Conservation (phyloP, 495 filamentous ascomycete genomes). For the Penicillium arizonense region DNA sequence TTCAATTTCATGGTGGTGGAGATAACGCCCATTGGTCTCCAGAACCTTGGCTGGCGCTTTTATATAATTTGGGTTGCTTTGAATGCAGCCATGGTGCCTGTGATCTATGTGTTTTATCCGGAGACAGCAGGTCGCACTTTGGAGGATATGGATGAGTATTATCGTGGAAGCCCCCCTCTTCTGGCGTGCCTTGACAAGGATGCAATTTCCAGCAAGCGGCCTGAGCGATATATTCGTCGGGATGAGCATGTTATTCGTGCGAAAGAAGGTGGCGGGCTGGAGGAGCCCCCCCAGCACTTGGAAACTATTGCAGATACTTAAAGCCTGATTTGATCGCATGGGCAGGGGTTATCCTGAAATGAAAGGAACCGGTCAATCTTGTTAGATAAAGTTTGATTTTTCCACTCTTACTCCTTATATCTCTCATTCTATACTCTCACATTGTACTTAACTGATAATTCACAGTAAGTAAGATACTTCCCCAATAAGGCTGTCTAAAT, state of each 20-base stretch:
- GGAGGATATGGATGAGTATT: slow-evolving; percentile 28
- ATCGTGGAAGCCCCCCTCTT: slow-evolving; percentile 7
- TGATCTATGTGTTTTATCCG: slow-evolving; percentile 56
- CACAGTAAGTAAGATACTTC: too few relatives aligned
- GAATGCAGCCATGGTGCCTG: slow-evolving; percentile 19
- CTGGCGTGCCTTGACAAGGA: slow-evolving; percentile 14
- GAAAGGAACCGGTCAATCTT: too few relatives aligned
- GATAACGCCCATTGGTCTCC: slow-evolving; percentile 51
- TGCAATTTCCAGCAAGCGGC: slow-evolving; percentile 5
- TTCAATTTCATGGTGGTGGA: slow-evolving; percentile 63
- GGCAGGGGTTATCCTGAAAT: too few relatives aligned
- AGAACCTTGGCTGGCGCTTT: slow-evolving; percentile 20
- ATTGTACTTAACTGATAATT: too few relatives aligned
- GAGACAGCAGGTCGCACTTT: slow-evolving; percentile 36
- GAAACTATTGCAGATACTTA: too few relatives aligned
- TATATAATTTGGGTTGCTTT: slow-evolving; percentile 29
- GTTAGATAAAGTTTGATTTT: too few relatives aligned
- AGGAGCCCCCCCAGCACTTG: too few relatives aligned
- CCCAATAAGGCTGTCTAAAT: too few relatives aligned
- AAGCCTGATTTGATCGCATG: too few relatives aligned
- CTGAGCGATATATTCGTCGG: not conserved
- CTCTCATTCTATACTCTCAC: too few relatives aligned
- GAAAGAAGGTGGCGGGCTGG: not conserved
- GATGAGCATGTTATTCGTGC: slow-evolving; percentile 7
- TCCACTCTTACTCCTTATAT: too few relatives aligned